Conservation (phyloP, 768 basidiomycete species). For the Trametes meyenii region DNA sequence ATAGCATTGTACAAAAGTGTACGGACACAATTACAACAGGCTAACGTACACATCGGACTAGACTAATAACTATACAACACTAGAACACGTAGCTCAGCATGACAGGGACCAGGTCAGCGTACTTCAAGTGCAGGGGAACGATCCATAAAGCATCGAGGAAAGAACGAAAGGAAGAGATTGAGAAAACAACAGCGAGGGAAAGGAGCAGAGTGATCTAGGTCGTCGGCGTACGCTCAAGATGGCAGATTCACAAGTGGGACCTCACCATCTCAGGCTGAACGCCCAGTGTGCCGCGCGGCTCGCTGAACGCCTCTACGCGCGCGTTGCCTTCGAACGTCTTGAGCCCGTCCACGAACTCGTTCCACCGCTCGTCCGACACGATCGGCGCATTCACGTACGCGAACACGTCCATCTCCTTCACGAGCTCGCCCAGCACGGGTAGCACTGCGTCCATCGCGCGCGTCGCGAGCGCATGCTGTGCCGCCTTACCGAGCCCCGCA, state of each 20-base stretch:
- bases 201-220: neutral
- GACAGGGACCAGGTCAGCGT: conserved; percentile 12
- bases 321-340: conserved; percentile 27
- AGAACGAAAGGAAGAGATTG: too few species aligned
- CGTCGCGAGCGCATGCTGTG: conserved; percentile 39
- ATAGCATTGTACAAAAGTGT: too few species aligned
- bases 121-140: neutral
- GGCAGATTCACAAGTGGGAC: conserved; percentile 22
- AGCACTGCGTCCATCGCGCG: conserved; percentile 30
- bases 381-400: conserved; percentile 34
- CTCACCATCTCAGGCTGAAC: conserved; percentile 24
- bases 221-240: neutral
- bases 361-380: conserved; percentile 34
- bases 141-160: too few species aligned
- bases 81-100: conserved; percentile 16
- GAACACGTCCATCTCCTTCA: conserved; percentile 30
- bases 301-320: conserved; percentile 20
- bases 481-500: conserved; percentile 48
- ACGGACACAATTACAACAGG: neutral
- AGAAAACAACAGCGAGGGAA: neutral
- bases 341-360: conserved; percentile 28
- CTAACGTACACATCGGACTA: neutral
- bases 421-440: conserved; percentile 22
- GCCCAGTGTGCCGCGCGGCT: conserved; percentile 12
- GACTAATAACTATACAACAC: neutral